A percentile compares a stretch with the other conserved stretches of the same genome.
Conservation (phyloP, 192 early-diverging fungal species). For the Geranomyces michiganensis region DNA sequence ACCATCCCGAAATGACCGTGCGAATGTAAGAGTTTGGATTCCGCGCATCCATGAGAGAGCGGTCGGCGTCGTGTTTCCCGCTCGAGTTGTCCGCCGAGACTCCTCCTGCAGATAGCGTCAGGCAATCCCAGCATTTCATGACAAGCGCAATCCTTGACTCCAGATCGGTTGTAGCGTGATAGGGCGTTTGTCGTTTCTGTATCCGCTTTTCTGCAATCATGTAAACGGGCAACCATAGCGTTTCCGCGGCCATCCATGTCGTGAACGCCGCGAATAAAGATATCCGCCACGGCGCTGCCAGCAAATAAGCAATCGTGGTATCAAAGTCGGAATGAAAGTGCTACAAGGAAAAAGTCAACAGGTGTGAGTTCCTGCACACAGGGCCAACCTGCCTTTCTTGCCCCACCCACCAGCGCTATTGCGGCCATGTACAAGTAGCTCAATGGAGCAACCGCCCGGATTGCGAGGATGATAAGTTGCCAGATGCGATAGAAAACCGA, state of each 20-base stretch:
- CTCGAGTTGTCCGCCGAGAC: background rate
- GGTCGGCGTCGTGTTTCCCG: background rate
- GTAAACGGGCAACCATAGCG: slow-evolving; percentile 25
- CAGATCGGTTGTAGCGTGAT: background rate
- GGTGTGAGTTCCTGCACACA: background rate
- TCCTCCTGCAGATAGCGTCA: background rate
- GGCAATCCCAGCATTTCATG: slow-evolving; percentile 2
- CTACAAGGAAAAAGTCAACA: background rate
- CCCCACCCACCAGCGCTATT: background rate
- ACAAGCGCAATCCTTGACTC: slow-evolving; percentile 3
- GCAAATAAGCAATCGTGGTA: background rate
- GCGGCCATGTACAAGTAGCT: background rate
- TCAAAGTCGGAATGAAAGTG: background rate
- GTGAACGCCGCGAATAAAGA: slow-evolving; percentile 3
- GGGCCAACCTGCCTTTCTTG: background rate
- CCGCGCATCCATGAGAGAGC: slow-evolving; percentile 1
- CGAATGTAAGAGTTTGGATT: slow-evolving; percentile 5
- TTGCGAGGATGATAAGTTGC: background rate
- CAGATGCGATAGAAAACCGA: background rate
- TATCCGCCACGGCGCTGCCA: background rate
- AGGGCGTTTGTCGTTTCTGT: background rate
- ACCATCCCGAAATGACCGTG: slow-evolving; percentile 22
- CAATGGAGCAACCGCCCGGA: slow-evolving; percentile 6
- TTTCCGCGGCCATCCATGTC: slow-evolving; percentile 8
- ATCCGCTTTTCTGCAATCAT: background rate